Base-by-base conservation (phyloP, 2,329 filamentous ascomycete species). In the Phialocephala subalpina region DNA sequence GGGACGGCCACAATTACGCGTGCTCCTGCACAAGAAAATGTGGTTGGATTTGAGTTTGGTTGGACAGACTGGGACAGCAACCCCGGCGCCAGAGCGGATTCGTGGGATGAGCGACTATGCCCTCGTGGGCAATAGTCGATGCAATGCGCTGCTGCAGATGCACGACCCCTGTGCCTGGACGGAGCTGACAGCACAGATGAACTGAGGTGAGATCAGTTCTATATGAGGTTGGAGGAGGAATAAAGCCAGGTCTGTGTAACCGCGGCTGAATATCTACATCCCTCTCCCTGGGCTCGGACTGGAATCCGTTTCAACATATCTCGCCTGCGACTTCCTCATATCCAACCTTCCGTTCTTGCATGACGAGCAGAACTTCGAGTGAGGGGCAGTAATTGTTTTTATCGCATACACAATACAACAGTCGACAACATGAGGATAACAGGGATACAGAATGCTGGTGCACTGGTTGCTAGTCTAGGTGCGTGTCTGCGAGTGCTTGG, bases 1-100 rank as follows among this genome's bases (percentile, higher is more conserved):
- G 49, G 49, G 25, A 49, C 49, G 27, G 49, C 49, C 49, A 53
- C 49, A 53, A 53, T 53, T 53, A 33, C 49, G 49, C 49, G 49
- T 53, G 49, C 45, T 22, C 14, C 40, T 42, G 14, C 40, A 42
- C 20, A n/a, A 22, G 45, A 11, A 22, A 25, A 11, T 11, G 45
- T 14, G 45, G 45, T 49, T 49, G 45, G 45, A 22, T 49, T 49
- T 49, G n/a, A 22, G 45, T 25, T 49, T 20, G 45, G 18, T 49
- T 22, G 45, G 9, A 18, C 45, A 49, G 45, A 18, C n/a, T 11
- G n/a, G 45, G 45, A n/a, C n/a, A n/a, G n/a, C n/a, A n/a, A n/a
- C 12, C 38, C 38, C 12, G 12, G 12, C 18, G 35, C 38, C 18
- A 5, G 4, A 5, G 29, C 29, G 45, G 45, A 49, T 49, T 49